Conservation (phyloP, 306 rosid species). For the Cotoneaster glaucophyllus region DNA sequence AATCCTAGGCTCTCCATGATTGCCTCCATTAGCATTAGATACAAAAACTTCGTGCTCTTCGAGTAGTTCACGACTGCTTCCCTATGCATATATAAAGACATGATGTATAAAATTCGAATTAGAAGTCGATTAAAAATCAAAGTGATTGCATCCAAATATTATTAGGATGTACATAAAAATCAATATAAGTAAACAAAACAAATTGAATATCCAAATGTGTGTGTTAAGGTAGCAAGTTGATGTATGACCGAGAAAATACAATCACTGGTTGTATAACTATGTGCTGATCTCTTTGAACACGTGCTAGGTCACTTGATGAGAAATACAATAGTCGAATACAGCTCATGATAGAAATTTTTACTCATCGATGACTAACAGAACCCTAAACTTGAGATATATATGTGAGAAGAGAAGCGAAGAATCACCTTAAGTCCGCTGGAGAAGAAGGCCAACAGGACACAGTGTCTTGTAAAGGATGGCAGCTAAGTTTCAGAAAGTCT, state of each 20-base stretch:
- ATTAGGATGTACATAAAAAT: background rate
- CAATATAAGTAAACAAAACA: background rate
- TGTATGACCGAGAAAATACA: background rate
- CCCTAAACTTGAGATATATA: too few relatives aligned
- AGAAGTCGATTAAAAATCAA: background rate
- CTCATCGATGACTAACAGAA: too few relatives aligned
- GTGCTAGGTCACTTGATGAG: background rate
- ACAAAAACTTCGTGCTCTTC: slow-evolving; percentile 2
- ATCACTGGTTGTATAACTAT: too few relatives aligned
- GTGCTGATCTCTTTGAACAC: too few relatives aligned
- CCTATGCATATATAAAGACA: background rate
- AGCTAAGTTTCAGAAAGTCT: slow-evolving; percentile 27
- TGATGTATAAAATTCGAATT: background rate
- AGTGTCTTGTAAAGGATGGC: slow-evolving; percentile 22
- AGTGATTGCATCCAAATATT: background rate
- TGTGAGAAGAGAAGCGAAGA: background rate
- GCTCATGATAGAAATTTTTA: too few relatives aligned
- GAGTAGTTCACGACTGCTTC: slow-evolving; percentile 7
- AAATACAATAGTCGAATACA: background rate
- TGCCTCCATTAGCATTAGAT: slow-evolving; percentile 19
- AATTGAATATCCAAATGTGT: background rate
- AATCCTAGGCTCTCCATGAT: slow-evolving; percentile 22
- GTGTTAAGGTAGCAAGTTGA: background rate
- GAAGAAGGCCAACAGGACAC: slow-evolving; percentile 27
- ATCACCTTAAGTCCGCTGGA: slow-evolving; percentile 18